Conservation (phyloP, 805 yeast genomes). For the Wickerhamiella domercqiae region DNA sequence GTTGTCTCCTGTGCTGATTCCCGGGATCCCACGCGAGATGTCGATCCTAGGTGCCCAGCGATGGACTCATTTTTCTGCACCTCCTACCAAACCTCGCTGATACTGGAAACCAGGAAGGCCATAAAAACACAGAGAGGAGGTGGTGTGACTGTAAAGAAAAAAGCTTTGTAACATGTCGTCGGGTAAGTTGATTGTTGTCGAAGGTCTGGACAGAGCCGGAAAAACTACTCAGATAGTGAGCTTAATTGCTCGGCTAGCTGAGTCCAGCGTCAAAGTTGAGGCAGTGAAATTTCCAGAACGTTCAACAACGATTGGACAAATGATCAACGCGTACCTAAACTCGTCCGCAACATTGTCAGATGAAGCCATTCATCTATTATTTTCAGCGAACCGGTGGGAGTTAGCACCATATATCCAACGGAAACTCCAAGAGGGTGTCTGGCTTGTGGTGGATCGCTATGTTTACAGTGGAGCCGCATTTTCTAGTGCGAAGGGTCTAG, state of each 20-base stretch:
- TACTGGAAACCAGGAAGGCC: background rate
- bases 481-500: constrained; percentile 68
- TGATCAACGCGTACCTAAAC: constrained; percentile 60
- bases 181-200: constrained; percentile 68
- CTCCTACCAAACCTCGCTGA: background rate
- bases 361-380: constrained; percentile 71
- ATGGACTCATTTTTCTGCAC: constrained; percentile 18
- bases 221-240: constrained; percentile 65
- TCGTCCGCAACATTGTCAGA: constrained; percentile 40
- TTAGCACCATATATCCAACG: constrained; percentile 32
- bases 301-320: constrained; percentile 60
- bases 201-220: constrained; percentile 92
- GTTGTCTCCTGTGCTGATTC: constrained; percentile 25
- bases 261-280: constrained; percentile 26
- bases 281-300: constrained; percentile 79
- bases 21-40: constrained; percentile 19
- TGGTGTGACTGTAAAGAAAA: constrained; percentile 14
- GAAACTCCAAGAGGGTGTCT: constrained; percentile 36
- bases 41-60: constrained; percentile 26
- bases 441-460: constrained; percentile 69
- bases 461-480: constrained; percentile 89
- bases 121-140: background rate
- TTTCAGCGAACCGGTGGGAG: constrained; percentile 95
- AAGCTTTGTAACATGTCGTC: constrained; percentile 23
- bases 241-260: constrained; percentile 23